These are phyloP conservation scores for Domatiomyces catenatus DNA, from an alignment of 2,329 filamentous ascomycete genomes.

Conservation along the genomic window DNA sequence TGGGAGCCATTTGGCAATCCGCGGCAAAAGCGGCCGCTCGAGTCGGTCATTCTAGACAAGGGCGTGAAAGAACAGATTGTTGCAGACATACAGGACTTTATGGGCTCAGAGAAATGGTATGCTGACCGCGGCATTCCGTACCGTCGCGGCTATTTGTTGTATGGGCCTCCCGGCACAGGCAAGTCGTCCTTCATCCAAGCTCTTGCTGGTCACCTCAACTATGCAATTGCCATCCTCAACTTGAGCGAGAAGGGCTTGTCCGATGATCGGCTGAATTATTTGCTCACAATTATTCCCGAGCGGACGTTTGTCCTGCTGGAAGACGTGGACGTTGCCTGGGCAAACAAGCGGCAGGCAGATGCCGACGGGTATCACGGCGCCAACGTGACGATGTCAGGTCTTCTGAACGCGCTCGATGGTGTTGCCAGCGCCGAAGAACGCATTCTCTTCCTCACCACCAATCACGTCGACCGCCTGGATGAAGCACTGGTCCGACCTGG, in stretches of 20 bases:
- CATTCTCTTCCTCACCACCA: slow-evolving; percentile 86
- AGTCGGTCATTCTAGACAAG: slow-evolving; percentile 71
- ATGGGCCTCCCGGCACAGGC: slow-evolving; percentile 77
- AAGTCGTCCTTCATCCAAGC: slow-evolving; percentile 97
- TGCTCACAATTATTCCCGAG: slow-evolving; percentile 70
- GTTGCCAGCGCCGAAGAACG: slow-evolving; percentile 90
- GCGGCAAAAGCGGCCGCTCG: slow-evolving; percentile 69
- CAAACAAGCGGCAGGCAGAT: slow-evolving; percentile 61
- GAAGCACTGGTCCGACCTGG: slow-evolving; percentile 81
- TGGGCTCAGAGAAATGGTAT: slow-evolving; percentile 71
- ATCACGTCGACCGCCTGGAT: slow-evolving; percentile 72
- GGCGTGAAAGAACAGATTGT: slow-evolving; percentile 73
- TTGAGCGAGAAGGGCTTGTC: slow-evolving; percentile 79
- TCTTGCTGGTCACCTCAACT: slow-evolving; percentile 79
- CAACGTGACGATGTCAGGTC: slow-evolving; percentile 83
- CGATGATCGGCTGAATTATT: slow-evolving; percentile 72
- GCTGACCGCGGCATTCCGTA: slow-evolving; percentile 90
- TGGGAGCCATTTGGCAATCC: slow-evolving; percentile 78
- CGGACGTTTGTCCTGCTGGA: slow-evolving; percentile 72
- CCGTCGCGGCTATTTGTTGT: slow-evolving; percentile 71
- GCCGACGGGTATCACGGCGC: slow-evolving; percentile 72
- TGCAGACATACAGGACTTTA: slow-evolving; percentile 66
- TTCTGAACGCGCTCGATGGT: slow-evolving; percentile 74
- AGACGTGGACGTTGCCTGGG: slow-evolving; percentile 82
- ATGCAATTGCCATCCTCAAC: slow-evolving; percentile 83